phyloP scores from a whole-genome alignment of 768 basidiomycete genomes.

The Lactarius tabidus region DNA sequence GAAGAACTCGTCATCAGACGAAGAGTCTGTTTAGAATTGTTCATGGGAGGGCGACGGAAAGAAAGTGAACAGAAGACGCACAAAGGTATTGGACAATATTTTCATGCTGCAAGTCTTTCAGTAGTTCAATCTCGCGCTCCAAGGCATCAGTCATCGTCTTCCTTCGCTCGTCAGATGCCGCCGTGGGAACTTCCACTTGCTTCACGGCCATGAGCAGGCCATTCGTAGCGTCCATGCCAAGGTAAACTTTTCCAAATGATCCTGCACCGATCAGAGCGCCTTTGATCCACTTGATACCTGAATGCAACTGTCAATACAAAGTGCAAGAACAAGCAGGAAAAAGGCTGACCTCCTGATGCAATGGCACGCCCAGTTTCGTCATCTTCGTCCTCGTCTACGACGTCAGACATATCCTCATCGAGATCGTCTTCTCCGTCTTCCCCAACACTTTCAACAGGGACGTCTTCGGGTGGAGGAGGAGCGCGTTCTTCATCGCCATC shows the following conservation, averaged over 20 bases:
- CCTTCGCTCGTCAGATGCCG: conserved; percentile 88
- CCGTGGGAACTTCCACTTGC: conserved; percentile 88
- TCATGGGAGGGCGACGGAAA: conserved; percentile 5
- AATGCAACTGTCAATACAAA: conserved; percentile 29
- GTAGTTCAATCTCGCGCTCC: conserved; percentile 90
- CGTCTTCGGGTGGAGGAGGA: conserved; percentile 31
- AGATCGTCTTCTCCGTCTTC: conserved; percentile 43
- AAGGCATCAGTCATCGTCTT: conserved; percentile 88
- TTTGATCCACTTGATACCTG: conserved; percentile 89
- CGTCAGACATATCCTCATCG: conserved; percentile 37
- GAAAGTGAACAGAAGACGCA: conserved; percentile 38
- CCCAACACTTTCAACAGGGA: conserved; percentile 42
- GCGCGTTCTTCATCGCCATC: conserved; percentile 40
- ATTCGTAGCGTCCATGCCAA: conserved; percentile 89
- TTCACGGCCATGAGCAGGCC: conserved; percentile 96
- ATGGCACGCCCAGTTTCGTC: conserved; percentile 49
- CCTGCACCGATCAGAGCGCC: conserved; percentile 93
- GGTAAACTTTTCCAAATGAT: conserved; percentile 92
- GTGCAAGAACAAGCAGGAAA: conserved; percentile 21
- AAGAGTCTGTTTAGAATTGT: conserved; percentile 67
- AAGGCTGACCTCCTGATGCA: conserved; percentile 50
- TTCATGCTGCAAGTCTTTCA: conserved; percentile 88
- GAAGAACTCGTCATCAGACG: conserved; percentile 82
- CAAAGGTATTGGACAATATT: conserved; percentile 99
- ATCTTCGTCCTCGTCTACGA: conserved; percentile 44